Conservation (phyloP, 805 yeast genomes). For the Lipomyces yamanashiensis region DNA sequence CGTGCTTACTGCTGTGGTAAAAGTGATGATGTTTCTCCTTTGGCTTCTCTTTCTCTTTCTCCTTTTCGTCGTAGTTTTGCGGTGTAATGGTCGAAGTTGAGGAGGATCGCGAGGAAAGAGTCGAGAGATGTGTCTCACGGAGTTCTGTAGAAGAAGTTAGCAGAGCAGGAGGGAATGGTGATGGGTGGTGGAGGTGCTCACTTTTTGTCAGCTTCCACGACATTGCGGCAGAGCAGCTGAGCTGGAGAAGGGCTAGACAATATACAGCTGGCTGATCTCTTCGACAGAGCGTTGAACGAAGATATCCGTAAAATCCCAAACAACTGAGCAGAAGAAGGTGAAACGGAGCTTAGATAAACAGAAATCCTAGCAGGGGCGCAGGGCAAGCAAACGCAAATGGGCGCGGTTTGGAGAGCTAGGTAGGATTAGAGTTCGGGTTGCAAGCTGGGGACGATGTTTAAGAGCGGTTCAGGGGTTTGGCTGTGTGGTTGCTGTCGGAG, state of each 20-base stretch:
- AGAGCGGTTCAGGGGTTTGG: neutral
- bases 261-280: neutral
- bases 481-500: too few relatives aligned
- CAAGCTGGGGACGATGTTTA: neutral
- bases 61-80: constrained; percentile 15
- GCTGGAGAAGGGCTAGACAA: neutral
- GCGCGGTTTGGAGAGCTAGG: neutral
- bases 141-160: constrained; percentile 42
- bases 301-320: neutral
- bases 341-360: neutral
- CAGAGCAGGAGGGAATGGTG: neutral
- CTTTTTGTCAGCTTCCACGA: constrained; percentile 56
- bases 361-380: constrained; percentile 6
- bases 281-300: neutral
- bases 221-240: constrained; percentile 8
- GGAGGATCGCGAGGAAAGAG: constrained; percentile 40
- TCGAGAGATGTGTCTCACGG: constrained; percentile 49
- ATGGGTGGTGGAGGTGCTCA: constrained; percentile 29
- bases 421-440: too few relatives aligned
- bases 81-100: constrained; percentile 36
- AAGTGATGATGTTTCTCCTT: constrained; percentile 27
- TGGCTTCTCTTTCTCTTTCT: constrained; percentile 11
- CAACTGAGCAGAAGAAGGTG: neutral
- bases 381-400: neutral
- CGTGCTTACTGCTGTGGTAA: constrained; percentile 26